Base-by-base conservation (phyloP, 805 yeast species). In the Danielia reshetovae region DNA sequence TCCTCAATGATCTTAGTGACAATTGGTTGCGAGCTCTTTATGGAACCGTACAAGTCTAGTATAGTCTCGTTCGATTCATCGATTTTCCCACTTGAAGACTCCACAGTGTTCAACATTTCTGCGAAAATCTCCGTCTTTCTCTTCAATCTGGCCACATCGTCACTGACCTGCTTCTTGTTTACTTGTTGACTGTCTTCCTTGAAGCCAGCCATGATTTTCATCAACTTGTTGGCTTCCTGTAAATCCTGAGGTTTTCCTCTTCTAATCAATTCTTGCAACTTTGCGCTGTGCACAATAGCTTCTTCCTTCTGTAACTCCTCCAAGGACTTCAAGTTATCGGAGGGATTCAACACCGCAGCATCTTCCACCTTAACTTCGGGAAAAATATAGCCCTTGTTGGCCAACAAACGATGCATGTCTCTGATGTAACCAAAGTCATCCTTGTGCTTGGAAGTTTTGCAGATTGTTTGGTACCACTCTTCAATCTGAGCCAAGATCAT, bases 151-250 rank as follows among this genome's bases (percentile, higher is more conserved):
- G 84, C 86, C 34, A 93, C 69, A 53, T 93, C 97, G 44, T 83
- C 86, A 22, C 81, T 79, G 22, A 89, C 82, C 48, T 84, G 78
- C 37, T 84, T 85, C 52, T 78, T 79, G 45, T 87, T 84, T 49
- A 81, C 85, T 35, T 77, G 76, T 13, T 74, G 66, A 41, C 79
- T 77, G 56, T 88, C 96, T 51, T 85, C 87, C 58, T 85, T 85
- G 68, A 87, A 93, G 5, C 99, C 99, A 4, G 97, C 95, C 96
- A 93, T 88, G 48, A 93, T 79, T 58, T 90, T 88, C 98, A 93
- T 93, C 59, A 93, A 73, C 49, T 85, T 86, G 60, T 93, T 93
- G 28, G 99, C 99, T 60, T 93, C 98, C 50, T 82, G 85, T 54
- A 93, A 74, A 62, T 93, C 99, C 44, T 81, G 85, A 5, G 98